A percentile compares a stretch with the other conserved stretches of the same genome.
Evolutionary conservation across 2,329 filamentous ascomycete species (phyloP).

Genomic region (Alternaria dauci): DNA sequence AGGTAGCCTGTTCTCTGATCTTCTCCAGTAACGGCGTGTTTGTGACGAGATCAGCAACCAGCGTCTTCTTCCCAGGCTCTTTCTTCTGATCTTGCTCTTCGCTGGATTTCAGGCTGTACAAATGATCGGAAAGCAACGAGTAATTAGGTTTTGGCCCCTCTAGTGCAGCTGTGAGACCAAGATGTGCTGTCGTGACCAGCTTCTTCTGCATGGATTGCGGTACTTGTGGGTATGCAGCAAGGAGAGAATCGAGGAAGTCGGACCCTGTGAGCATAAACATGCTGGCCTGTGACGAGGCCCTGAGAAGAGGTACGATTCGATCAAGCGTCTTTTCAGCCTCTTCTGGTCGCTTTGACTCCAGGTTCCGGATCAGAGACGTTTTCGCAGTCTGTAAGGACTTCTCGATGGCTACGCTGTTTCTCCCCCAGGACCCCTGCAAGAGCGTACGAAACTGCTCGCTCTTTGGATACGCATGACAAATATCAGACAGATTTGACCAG

Average conservation of each 20-base stretch:
- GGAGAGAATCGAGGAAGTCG: slow-evolving; percentile 83
- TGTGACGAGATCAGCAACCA: slow-evolving; percentile 84
- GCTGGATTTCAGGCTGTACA: slow-evolving; percentile 79
- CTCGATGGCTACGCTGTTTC: slow-evolving; percentile 61
- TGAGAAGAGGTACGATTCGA: slow-evolving; percentile 69
- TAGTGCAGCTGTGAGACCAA: slow-evolving; percentile 76
- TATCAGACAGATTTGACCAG: slow-evolving; percentile 73
- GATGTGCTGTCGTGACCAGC: slow-evolving; percentile 76
- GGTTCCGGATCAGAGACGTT: slow-evolving; percentile 65
- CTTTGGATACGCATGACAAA: slow-evolving; percentile 72
- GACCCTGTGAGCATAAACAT: slow-evolving; percentile 80
- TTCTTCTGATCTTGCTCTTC: slow-evolving; percentile 67
- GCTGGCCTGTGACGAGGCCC: slow-evolving; percentile 65
- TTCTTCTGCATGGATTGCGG: slow-evolving; percentile 69
- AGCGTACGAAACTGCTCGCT: slow-evolving; percentile 63
- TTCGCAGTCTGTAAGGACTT: slow-evolving; percentile 67
- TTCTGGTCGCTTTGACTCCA: slow-evolving; percentile 70
- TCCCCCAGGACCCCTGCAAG: slow-evolving; percentile 62
- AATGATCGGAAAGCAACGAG: slow-evolving; percentile 79
- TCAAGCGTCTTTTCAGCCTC: slow-evolving; percentile 64
- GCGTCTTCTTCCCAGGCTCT: slow-evolving; percentile 59
- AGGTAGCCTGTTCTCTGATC: slow-evolving; percentile 63
- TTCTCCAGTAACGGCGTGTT: slow-evolving; percentile 77
- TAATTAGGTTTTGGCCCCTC: slow-evolving; percentile 72
- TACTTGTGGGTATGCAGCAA: slow-evolving; percentile 70